Conservation (phyloP, 345 rosid genomes). For the Mangifera indica region DNA sequence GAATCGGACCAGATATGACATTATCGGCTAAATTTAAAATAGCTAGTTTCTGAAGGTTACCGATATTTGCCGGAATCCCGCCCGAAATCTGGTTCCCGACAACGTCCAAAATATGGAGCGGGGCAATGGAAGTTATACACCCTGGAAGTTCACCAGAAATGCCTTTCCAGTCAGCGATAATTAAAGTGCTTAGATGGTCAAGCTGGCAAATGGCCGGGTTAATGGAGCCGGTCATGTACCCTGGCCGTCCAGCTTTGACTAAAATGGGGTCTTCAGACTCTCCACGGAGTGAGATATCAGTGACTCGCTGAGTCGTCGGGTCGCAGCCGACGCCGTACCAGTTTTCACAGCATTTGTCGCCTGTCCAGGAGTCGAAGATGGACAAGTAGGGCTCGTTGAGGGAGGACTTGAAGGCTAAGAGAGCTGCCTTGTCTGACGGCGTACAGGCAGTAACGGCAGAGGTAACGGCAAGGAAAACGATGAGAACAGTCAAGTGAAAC, state of each 20-base stretch:
- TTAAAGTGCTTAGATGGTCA: conserved; percentile 53
- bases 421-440: conserved; percentile 55
- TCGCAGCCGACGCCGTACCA: conserved; percentile 92
- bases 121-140: conserved; percentile 56
- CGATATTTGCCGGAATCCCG: conserved; percentile 57
- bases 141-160: conserved; percentile 68
- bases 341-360: conserved; percentile 55
- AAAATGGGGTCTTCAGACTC: conserved; percentile 91
- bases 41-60: conserved; percentile 54
- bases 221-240: conserved; percentile 84
- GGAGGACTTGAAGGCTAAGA: conserved; percentile 57
- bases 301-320: conserved; percentile 61
- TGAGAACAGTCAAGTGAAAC: conserved; percentile 21
- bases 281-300: conserved; percentile 80
- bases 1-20: conserved; percentile 61
- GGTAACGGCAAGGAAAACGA: conserved; percentile 28
- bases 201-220: conserved; percentile 73
- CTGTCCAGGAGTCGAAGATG: conserved; percentile 70
- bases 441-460: conserved; percentile 46
- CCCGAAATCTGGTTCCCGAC: conserved; percentile 76
- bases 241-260: conserved; percentile 63
- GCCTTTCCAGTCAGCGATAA: conserved; percentile 87
- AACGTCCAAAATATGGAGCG: conserved; percentile 75
- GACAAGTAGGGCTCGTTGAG: conserved; percentile 73
- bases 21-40: conserved; percentile 86